Base-by-base conservation (phyloP, 805 yeast species). In the Ogataea populi-albae region DNA sequence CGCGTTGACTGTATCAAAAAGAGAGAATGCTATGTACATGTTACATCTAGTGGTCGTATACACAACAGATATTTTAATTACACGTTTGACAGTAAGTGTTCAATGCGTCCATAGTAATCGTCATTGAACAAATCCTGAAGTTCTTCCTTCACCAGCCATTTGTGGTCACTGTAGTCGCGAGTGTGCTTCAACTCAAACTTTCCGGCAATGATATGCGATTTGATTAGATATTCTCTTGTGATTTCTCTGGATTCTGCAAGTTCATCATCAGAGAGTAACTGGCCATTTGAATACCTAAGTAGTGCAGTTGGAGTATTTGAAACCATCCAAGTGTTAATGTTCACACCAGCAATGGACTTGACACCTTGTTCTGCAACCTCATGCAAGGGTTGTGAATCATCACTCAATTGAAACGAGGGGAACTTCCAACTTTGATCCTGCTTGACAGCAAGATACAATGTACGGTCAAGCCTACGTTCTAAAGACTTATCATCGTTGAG, bases 161-260 rank as follows among this genome's bases (percentile, higher is more conserved):
- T 79, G 63, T 65, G 86, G 36, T 81, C 80, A 32, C 62, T 47
- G 23, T 57, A 51, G 8, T 61, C 50, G 14, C 61, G 51, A 26
- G 60, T 56, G 22, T 65, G 57, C 25, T 66, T 62, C 23, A 73
- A 62, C 34, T 64, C 62, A 59, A 89, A 89, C 43, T 68, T 66
- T 30, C 98, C 98, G 9, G 95, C 84, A 49, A 91, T 65, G 39
- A 91, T 86, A 58, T 87, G 96, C 22, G 94, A 83, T 62, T 86
- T 87, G 50, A 93, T 76, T 50, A 85, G 67, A 55, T 80, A 93
- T 50, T 85, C 91, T 50, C 76, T 69, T 6, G 52, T 46, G 5
- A 39, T 50, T n/a, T 22, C 25, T n/a, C 46, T 51, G 1, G 51
- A 52, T 3, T 40, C 50, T 8, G 46, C 56, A 2, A 49, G 17